Evolutionary conservation across 164 flowering plant species (phyloP).

Genomic region (Nymphaea colorata): DNA sequence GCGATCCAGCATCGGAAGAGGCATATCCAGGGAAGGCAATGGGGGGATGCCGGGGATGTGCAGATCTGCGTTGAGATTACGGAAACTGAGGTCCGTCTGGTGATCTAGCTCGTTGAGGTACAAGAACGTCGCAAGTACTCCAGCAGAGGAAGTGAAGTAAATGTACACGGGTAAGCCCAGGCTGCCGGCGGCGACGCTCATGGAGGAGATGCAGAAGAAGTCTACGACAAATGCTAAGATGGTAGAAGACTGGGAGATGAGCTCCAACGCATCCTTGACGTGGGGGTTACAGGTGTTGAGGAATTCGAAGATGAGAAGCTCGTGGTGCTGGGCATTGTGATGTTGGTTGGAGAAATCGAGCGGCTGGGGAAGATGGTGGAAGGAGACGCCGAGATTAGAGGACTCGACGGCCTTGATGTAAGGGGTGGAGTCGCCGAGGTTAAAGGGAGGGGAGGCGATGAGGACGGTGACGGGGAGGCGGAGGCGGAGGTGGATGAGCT

Average conservation of each 20-base stretch:
- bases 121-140: slow-evolving; percentile 5
- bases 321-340: background rate
- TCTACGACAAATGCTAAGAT: slow-evolving; percentile 23
- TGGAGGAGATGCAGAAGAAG: slow-evolving; percentile 19
- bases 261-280: slow-evolving; percentile 15
- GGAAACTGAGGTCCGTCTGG: slow-evolving; percentile 4
- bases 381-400: slow-evolving; percentile 24
- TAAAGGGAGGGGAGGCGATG: slow-evolving; percentile 11
- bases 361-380: slow-evolving; percentile 22
- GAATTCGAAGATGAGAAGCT: slow-evolving; percentile 12
- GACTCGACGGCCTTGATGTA: slow-evolving; percentile 27
- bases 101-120: slow-evolving; percentile 8
- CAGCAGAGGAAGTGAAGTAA: slow-evolving; percentile 14
- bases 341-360: slow-evolving; percentile 2
- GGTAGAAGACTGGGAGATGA: slow-evolving; percentile 14
- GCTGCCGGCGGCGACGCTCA: slow-evolving; percentile 6
- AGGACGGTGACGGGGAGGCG: slow-evolving; percentile 29
- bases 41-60: slow-evolving; percentile 20
- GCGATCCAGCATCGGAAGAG: slow-evolving; percentile 9
- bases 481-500: slow-evolving; percentile 23
- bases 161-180: slow-evolving; percentile 19
- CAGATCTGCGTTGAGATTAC: slow-evolving; percentile 2
- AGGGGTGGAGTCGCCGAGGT: slow-evolving; percentile 19
- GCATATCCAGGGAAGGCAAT: slow-evolving; percentile 9
- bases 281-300: slow-evolving; percentile 22